Base-by-base conservation (phyloP, 75 land plant species). In the Sequoiadendron giganteum region DNA sequence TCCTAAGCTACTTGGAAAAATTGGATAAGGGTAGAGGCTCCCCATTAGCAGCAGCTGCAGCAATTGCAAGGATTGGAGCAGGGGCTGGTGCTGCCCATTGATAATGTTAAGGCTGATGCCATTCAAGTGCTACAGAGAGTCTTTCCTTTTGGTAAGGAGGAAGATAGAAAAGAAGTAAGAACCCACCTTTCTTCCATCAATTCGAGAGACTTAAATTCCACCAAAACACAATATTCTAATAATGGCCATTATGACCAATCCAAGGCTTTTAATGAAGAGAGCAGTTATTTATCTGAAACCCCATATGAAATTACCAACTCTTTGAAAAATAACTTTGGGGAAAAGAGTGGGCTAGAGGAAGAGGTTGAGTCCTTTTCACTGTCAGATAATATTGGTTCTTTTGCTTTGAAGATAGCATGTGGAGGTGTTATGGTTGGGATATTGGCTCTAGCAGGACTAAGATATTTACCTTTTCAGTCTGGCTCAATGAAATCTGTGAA, bases 41-140 rank as follows among this genome's bases (percentile, higher is more conserved):
- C 13, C 96, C 96, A 9, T 92, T 96, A 85, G 98, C 94, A 87
- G 99, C 98, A 73, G 98, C 98, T 55, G 94, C 98, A 38, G 98
- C 97, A 11, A 96, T 97, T 80, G 98, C 86, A 28, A 95, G 91
- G 86, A 91, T 96, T 88, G 97, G 99, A 54, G 95, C 95, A 75
- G 94, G 91, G 86, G 98, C 98, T 85, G 92, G 96, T 83, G 97
- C 95, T 42, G 99, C 94, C n/a, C 43, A 91, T 95, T 86, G 95
- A 92, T 87, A 95, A 86, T 89, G 94, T 96, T 8, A 96, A 95
- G 88, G 87, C 92, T 48, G 93, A 92, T 90, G 93, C 94, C 42
- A 88, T 96, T 86, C 89, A 91, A 88, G 94, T 95, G 58, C 89
- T 97, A 86, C 91, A 92, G 87, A 97, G 92, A 73, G 98, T 96